Evolutionary conservation across 1,139 yeast genomes (phyloP).

Genomic region (Groenewaldozyma sp.): DNA sequence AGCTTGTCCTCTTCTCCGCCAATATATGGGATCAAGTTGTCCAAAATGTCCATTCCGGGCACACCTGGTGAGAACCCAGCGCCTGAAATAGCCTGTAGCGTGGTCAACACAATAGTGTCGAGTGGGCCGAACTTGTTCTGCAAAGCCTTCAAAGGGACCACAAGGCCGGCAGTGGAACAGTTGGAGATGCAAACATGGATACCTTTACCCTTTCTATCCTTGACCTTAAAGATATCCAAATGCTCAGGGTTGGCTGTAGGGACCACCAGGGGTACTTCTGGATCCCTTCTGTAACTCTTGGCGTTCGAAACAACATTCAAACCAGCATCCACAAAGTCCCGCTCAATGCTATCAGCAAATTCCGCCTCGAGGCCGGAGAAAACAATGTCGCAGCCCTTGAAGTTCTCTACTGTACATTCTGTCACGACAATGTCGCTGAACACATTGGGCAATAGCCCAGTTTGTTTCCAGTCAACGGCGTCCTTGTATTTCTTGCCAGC

Average conservation of each 20-base stretch:
- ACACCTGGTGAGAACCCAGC: slow-evolving; percentile 99
- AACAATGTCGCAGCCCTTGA: slow-evolving; percentile 85
- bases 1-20: slow-evolving; percentile 97
- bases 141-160: slow-evolving; percentile 91
- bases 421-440: slow-evolving; percentile 57
- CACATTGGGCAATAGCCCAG: slow-evolving; percentile 62
- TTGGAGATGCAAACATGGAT: slow-evolving; percentile 90
- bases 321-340: slow-evolving; percentile 73
- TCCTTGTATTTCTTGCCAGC: slow-evolving; percentile 82
- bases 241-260: slow-evolving; percentile 97
- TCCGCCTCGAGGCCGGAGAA: slow-evolving; percentile 94
- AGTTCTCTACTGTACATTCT: slow-evolving; percentile 68
- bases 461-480: slow-evolving; percentile 94
- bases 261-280: slow-evolving; percentile 83
- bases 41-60: slow-evolving; percentile 87
- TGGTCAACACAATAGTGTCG: slow-evolving; percentile 77
- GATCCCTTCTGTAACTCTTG: slow-evolving; percentile 84
- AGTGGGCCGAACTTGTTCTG: slow-evolving; percentile 85
- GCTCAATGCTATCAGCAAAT: slow-evolving; percentile 87
- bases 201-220: slow-evolving; percentile 50
- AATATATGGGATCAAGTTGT: slow-evolving; percentile 88
- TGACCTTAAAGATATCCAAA: slow-evolving; percentile 62
- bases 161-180: slow-evolving; percentile 97
- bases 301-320: slow-evolving; percentile 87
- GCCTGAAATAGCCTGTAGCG: slow-evolving; percentile 95